Base-by-base conservation (phyloP, 257 asterid species). In the Marsdenia floribunda region DNA sequence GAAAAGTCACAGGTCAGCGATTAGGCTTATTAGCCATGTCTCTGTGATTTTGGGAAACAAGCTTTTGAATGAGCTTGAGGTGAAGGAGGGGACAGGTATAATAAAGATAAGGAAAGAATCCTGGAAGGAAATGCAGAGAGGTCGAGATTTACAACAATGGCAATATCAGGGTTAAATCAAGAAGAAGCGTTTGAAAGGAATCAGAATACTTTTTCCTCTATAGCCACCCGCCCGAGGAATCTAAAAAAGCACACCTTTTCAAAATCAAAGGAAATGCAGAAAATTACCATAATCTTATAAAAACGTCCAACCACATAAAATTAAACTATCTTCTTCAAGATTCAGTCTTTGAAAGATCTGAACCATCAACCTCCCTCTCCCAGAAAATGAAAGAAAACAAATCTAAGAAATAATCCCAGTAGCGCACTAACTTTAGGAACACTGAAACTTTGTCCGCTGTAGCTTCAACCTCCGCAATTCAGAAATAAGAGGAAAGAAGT, bases 191-290 rank as follows among this genome's bases (percentile, higher is more conserved):
- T 75, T 81, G 78, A 47, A 59, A 76, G 87, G 97, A 90, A 91
- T 90, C 93, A 80, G 97, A 92, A 91, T 90, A 86, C 83, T 76
- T 73, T 85, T 77, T 86, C 59, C 47, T 83, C 84, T 65, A 76
- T 83, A 84, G 58, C 89, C 88, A 85, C 86, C 88, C 64, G 26
- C 84, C 86, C 55, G 83, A 87, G 81, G 96, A 88, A 89, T 91
- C 96, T 88, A 21, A 76, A 81, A 87, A 90, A 83, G 76, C 86
- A 22, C 73, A 78, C 87, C 73, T 84, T 80, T 72, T 59, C 74
- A 79, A 85, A 84, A 80, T 79, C 84, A 84, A 81, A 75, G 73
- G 82, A 83, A 78, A 82, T 78, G 82, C 26, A 75, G 80, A 73
- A 73, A 83, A 75, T 83, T 77, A 73, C 70, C 75, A 44, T 69